A percentile compares a stretch with the other conserved stretches of the same genome.
Evolutionary conservation across 2,329 filamentous ascomycete species (phyloP).

Genomic region (Pseudocercospora fuligena): DNA sequence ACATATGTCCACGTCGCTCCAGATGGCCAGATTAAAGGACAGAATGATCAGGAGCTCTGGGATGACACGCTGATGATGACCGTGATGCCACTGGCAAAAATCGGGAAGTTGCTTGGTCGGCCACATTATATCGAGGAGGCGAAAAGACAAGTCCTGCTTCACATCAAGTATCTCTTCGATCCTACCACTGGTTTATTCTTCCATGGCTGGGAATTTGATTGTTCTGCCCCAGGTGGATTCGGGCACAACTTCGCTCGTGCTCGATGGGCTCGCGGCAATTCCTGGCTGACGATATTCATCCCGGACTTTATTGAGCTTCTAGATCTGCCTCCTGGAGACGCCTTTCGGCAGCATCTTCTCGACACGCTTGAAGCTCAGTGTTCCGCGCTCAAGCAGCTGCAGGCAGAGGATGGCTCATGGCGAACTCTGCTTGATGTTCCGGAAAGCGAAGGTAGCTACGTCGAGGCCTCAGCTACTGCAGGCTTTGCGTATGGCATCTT

Average conservation of each 20-base stretch:
- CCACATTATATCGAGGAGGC: conserved; percentile 78
- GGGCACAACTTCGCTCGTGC: conserved; percentile 63
- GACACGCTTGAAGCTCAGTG: conserved; percentile 72
- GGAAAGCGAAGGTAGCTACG: conserved; percentile 70
- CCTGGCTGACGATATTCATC: conserved; percentile 82
- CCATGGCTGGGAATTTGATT: conserved; percentile 80
- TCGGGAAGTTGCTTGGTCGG: conserved; percentile 70
- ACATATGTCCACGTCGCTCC: conserved; percentile 66
- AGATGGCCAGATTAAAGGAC: background rate
- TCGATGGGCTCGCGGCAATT: conserved; percentile 66
- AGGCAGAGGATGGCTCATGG: conserved; percentile 68
- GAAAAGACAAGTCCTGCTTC: conserved; percentile 76
- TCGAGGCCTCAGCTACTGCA: conserved; percentile 77
- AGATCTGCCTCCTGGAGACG: conserved; percentile 63
- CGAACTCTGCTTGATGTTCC: conserved; percentile 73
- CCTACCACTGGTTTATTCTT: conserved; percentile 74
- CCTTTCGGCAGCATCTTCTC: conserved; percentile 64
- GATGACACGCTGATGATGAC: conserved; percentile 91
- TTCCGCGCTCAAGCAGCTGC: conserved; percentile 64
- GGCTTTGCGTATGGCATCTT: conserved; percentile 82
- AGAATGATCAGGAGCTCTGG: conserved; percentile 77
- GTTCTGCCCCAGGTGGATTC: conserved; percentile 55
- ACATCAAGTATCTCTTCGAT: conserved; percentile 80
- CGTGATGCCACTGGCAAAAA: conserved; percentile 78
- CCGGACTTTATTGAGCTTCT: conserved; percentile 79